These are phyloP conservation scores for Colletotrichum horii DNA, from an alignment of 2,329 filamentous ascomycete species.

Conservation along the genomic window DNA sequence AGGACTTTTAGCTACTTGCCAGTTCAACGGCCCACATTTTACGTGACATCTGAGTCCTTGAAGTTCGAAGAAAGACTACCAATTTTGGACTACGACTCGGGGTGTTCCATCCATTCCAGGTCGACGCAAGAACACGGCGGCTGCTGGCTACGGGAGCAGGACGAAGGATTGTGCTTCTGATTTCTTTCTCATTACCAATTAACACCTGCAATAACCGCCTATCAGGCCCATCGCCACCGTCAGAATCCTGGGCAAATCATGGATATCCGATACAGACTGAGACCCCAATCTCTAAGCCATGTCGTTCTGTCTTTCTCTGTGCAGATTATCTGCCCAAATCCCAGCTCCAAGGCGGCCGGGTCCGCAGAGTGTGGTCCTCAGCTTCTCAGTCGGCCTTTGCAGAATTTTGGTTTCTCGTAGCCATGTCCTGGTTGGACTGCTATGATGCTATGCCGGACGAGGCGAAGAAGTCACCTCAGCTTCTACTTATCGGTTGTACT, in stretches of 20 bases:
- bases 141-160: background rate
- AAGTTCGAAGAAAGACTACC: background rate
- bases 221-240: background rate
- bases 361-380: background rate
- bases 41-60: background rate
- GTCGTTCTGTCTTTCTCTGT: background rate
- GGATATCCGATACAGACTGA: background rate
- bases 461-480: background rate
- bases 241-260: background rate
- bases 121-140: background rate
- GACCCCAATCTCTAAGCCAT: background rate
- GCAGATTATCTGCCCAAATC: background rate
- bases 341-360: background rate
- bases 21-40: background rate
- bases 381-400: background rate
- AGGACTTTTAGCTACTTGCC: background rate
- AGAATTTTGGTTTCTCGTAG: background rate
- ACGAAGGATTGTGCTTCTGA: background rate
- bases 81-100: background rate
- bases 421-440: background rate
- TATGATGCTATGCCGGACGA: background rate
- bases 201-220: background rate
- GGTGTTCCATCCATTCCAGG: background rate
- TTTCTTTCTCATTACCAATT: background rate
- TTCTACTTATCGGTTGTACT: conserved; percentile 14